phyloP scores from a whole-genome alignment of 106 monocot species.

The Phalaenopsis equestris region DNA sequence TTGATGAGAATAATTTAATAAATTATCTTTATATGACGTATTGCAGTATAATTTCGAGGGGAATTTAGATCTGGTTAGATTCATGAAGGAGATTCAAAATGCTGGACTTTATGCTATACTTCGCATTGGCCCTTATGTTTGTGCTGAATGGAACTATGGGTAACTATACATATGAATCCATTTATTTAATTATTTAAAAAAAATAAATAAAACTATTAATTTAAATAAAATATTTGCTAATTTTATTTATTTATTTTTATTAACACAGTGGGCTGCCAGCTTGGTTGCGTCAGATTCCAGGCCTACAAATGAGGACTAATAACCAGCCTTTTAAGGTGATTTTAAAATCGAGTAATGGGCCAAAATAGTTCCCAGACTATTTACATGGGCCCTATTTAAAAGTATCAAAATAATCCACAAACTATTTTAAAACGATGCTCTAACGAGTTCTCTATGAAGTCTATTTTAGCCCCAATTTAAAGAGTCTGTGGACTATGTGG shows the following conservation, averaged over 20 bases:
- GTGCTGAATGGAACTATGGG: constrained; percentile 63
- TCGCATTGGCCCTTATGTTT: constrained; percentile 50
- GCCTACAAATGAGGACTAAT: constrained; percentile 25
- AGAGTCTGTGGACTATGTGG: no score
- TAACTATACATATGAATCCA: background rate
- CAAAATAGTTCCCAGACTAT: no score
- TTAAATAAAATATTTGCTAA: background rate
- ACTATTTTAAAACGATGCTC: no score
- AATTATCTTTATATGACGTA: background rate
- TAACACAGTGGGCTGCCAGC: constrained; percentile 36
- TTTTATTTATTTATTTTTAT: background rate
- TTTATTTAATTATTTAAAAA: background rate
- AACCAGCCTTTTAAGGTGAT: constrained; percentile 26
- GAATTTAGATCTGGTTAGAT: constrained; percentile 37
- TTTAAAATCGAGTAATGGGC: background rate
- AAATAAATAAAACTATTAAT: background rate
- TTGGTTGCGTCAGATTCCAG: constrained; percentile 40
- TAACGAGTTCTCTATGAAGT: no score
- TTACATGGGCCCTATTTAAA: no score
- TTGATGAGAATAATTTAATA: no score
- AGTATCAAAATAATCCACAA: no score
- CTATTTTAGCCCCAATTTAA: no score
- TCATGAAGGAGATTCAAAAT: constrained; percentile 32
- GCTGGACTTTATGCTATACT: constrained; percentile 39
- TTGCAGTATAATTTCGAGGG: constrained; percentile 41